Percentiles rank a stretch among this genome's conserved stretches.
phyloP scores from a whole-genome alignment of 2,329 filamentous ascomycete genomes.

The Corniculantispora saksenae region DNA sequence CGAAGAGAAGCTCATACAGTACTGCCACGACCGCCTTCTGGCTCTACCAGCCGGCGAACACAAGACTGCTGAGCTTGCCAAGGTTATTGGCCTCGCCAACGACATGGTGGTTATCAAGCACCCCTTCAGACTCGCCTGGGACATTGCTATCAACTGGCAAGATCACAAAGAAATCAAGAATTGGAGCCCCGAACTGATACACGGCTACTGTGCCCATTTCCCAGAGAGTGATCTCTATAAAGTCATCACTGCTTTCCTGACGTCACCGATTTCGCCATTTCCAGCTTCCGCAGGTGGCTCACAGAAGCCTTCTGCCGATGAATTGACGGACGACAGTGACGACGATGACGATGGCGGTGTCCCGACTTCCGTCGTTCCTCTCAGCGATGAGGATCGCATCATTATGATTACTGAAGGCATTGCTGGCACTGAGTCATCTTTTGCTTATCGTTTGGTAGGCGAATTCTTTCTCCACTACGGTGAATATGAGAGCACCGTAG shows the following conservation, averaged over 20 bases:
- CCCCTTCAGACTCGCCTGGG: constrained; percentile 86
- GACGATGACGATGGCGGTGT: constrained; percentile 60
- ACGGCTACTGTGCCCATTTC: constrained; percentile 81
- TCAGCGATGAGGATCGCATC: constrained; percentile 77
- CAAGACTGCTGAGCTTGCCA: constrained; percentile 70
- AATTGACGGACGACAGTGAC: constrained; percentile 55
- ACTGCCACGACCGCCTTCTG: constrained; percentile 76
- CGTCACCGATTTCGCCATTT: constrained; percentile 82
- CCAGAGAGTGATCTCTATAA: constrained; percentile 80
- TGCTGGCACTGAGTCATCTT: constrained; percentile 65
- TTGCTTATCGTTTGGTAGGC: constrained; percentile 80
- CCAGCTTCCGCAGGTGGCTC: constrained; percentile 43
- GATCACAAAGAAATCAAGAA: constrained; percentile 74
- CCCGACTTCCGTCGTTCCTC: constrained; percentile 54
- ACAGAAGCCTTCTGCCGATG: constrained; percentile 28
- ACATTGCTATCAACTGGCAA: constrained; percentile 85
- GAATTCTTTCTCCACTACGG: constrained; percentile 84
- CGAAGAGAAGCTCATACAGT: constrained; percentile 85
- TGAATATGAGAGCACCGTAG: constrained; percentile 79
- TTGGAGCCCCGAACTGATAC: constrained; percentile 75
- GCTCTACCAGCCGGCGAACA: constrained; percentile 63
- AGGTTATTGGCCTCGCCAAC: constrained; percentile 74
- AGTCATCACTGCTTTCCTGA: constrained; percentile 78
- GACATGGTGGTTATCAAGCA: constrained; percentile 98
- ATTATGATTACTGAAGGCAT: constrained; percentile 79